phyloP scores from a whole-genome alignment of 202 grass and related monocot genomes.

The Elaeis oleifera region DNA sequence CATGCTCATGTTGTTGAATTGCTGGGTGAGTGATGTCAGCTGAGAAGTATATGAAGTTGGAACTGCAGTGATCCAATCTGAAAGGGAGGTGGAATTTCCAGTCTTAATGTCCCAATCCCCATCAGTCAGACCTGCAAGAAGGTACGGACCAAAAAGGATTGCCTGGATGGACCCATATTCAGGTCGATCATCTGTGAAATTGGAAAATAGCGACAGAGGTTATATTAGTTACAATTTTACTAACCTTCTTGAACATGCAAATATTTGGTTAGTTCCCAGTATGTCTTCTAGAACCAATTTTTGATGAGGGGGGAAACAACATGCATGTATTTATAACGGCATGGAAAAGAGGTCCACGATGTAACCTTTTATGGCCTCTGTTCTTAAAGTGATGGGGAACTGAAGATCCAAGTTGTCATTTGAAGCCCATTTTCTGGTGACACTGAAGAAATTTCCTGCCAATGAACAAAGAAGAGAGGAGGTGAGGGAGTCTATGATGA shows the following conservation, averaged over 20 bases:
- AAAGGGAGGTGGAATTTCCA: conserved; percentile 21
- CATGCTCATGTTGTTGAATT: conserved; percentile 26
- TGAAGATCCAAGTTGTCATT: conserved; percentile 47
- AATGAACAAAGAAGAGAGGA: background rate
- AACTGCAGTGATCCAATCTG: conserved; percentile 65
- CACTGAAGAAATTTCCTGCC: conserved; percentile 56
- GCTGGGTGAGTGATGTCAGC: conserved; percentile 51
- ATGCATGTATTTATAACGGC: too few species aligned
- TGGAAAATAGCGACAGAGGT: background rate
- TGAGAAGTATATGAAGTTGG: conserved; percentile 51
- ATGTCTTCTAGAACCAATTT: too few species aligned
- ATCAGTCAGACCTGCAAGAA: conserved; percentile 68
- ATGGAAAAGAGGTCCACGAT: background rate
- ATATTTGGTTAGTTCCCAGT: too few species aligned
- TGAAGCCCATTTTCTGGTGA: conserved; percentile 53
- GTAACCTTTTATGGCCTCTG: conserved; percentile 76
- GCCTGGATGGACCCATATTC: conserved; percentile 56
- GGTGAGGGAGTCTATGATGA: too few species aligned
- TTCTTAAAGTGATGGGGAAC: conserved; percentile 47
- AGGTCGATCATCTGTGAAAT: conserved; percentile 61
- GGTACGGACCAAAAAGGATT: conserved; percentile 74
- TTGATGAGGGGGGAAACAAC: too few species aligned
- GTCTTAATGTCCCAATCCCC: conserved; percentile 62
- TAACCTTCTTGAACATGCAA: too few species aligned
- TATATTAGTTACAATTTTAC: too few species aligned